Evolutionary conservation across 176 grass and related monocot genomes (phyloP).

Genomic region (Aechmea fasciata): DNA sequence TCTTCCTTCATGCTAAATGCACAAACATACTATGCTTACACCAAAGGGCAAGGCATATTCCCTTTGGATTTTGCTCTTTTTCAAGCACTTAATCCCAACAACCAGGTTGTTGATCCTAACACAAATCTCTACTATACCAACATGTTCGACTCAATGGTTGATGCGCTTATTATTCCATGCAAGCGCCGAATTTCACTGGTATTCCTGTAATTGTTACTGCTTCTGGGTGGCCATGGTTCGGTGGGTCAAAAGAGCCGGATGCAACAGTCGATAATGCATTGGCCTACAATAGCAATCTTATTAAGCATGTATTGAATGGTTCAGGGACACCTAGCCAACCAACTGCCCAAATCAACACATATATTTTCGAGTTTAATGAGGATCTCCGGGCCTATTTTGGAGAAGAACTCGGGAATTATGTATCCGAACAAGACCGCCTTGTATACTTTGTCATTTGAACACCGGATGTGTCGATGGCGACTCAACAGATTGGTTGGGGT

Average conservation of each 20-base stretch:
- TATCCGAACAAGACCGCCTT: slow-evolving; percentile 51
- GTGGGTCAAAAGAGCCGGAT: slow-evolving; percentile 62
- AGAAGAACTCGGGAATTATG: slow-evolving; percentile 86
- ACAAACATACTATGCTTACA: slow-evolving; percentile 84
- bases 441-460: slow-evolving; percentile 75
- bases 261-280: slow-evolving; percentile 91
- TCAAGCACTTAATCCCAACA: slow-evolving; percentile 56
- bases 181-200: slow-evolving; percentile 82
- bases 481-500: slow-evolving; percentile 48
- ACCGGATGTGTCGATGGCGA: slow-evolving; percentile 32
- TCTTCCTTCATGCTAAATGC: slow-evolving; percentile 94
- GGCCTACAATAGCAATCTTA: slow-evolving; percentile 91
- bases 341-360: slow-evolving; percentile 56
- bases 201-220: slow-evolving; percentile 77
- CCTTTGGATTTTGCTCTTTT: slow-evolving; percentile 88
- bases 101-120: slow-evolving; percentile 76
- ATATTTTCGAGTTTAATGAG: slow-evolving; percentile 91
- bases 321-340: slow-evolving; percentile 78
- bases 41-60: slow-evolving; percentile 74
- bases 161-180: slow-evolving; percentile 85
- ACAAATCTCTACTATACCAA: slow-evolving; percentile 83
- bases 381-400: slow-evolving; percentile 59
- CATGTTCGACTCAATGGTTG: slow-evolving; percentile 96
- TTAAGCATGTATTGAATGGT: slow-evolving; percentile 76
- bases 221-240: slow-evolving; percentile 86